Evolutionary conservation across 345 rosid species (phyloP), one percentile per base, ranked within the genome.

Genomic region (Theobroma cacao): DNA sequence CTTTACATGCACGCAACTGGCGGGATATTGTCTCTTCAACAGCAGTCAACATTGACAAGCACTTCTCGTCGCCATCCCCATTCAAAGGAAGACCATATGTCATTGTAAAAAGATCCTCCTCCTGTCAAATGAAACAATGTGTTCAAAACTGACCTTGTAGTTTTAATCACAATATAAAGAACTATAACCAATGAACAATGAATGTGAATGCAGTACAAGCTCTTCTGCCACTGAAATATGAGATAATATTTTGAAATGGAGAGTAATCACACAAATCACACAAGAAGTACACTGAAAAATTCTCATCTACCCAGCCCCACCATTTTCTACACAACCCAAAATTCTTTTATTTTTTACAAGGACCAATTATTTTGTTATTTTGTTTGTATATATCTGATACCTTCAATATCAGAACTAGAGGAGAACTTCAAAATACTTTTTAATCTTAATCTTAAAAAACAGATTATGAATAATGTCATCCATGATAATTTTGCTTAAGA

Each of bases 21-120:
- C 98, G 97, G 77, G 89, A 84, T 78, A 92, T 82, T 41, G 91
- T 90, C 87, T 96, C 98, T 89, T 96, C 99, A 30, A 92, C 95
- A 34, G 98, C 94, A 87, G 92, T 96, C 81, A 96, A 60, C 82
- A 92, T 84, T 56, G 90, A 85, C 80, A 94, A 85, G 86, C 97
- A 93, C 85, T 89, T 94, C 20, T 87, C 94, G 86, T 96, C 99
- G 79, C 91, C 98, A 61, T 87, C 89, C 75, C 82, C 95, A 79
- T 33, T 82, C 69, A 96, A 83, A 81, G 97, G 92, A 85, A 96
- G 97, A 73, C 99, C 98, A 82, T 92, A 92, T 53, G 95, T 76
- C 97, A 92, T 94, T 4, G 91, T 90, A 77, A 96, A 87, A 78
- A 92, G 88, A 88, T 96, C 99, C 83, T 96, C 99, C 86, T 96